phyloP scores from a whole-genome alignment of 2,329 filamentous ascomycete genomes.

The Penicillium sp. region DNA sequence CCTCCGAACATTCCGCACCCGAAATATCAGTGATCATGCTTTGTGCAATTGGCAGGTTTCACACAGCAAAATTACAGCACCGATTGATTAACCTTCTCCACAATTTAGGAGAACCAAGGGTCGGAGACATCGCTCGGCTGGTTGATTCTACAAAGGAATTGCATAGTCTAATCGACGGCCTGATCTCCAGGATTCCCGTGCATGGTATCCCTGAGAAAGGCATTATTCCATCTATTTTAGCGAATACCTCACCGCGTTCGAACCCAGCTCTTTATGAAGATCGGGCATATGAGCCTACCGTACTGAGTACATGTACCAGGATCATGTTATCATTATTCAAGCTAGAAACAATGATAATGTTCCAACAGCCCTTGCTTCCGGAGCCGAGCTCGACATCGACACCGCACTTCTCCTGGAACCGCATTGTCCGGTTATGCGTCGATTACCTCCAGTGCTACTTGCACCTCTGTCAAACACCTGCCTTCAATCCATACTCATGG shows the following conservation, averaged over 20 bases:
- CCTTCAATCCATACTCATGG: slow-evolving; percentile 14
- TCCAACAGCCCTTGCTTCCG: background rate
- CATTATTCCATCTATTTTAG: background rate
- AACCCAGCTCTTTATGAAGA: slow-evolving; percentile 9
- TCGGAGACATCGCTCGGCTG: background rate
- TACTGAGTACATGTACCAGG: slow-evolving; percentile 5
- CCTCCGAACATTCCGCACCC: background rate
- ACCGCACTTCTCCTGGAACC: background rate
- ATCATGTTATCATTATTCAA: slow-evolving; percentile 10
- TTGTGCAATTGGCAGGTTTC: slow-evolving; percentile 10
- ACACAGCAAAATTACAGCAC: slow-evolving; percentile 9
- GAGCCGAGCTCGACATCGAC: background rate
- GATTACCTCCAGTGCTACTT: slow-evolving; percentile 4
- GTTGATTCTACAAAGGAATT: background rate
- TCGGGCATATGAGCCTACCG: background rate
- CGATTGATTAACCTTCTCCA: slow-evolving; percentile 3
- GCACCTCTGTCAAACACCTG: background rate
- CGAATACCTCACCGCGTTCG: slow-evolving; percentile 1
- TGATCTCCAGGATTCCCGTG: slow-evolving; percentile 8
- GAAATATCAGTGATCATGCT: background rate
- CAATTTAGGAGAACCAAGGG: background rate
- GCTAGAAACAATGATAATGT: slow-evolving; percentile 2
- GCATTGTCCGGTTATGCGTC: slow-evolving; percentile 4
- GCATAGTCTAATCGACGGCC: background rate
- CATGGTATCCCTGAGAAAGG: background rate